Percentiles rank a stretch among this genome's conserved stretches.
phyloP scores from a whole-genome alignment of 306 rosid genomes.

The Quillaja saponaria region DNA sequence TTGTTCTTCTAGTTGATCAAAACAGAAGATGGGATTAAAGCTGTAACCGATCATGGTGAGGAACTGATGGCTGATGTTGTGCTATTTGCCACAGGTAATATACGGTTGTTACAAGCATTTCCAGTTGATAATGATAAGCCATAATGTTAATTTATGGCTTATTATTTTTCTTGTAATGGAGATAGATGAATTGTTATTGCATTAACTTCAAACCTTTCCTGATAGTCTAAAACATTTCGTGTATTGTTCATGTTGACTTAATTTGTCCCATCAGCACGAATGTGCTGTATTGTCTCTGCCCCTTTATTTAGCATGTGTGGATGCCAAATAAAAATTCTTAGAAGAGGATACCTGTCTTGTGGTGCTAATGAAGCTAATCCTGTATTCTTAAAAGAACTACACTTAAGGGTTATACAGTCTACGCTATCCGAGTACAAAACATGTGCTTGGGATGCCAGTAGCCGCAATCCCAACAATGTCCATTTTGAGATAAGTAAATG shows the following conservation, averaged over 20 bases:
- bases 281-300: too few species aligned
- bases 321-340: too few species aligned
- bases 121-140: not conserved
- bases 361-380: too few species aligned
- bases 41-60: constrained; percentile 85
- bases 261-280: not conserved
- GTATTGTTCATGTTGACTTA: not conserved
- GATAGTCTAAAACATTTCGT: not conserved
- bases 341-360: too few species aligned
- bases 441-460: too few species aligned
- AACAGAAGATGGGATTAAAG: constrained; percentile 83
- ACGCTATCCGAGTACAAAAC: too few species aligned
- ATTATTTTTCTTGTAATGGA: not conserved
- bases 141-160: not conserved
- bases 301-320: too few species aligned
- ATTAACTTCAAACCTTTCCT: not conserved
- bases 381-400: too few species aligned
- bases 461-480: too few species aligned
- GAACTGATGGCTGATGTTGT: constrained; percentile 88
- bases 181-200: not conserved
- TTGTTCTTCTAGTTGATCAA: constrained; percentile 58
- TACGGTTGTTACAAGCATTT: not conserved
- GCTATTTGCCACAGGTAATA: constrained; percentile 86
- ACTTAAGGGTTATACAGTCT: too few species aligned
- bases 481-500: too few species aligned